Conservation (phyloP, 2,329 filamentous ascomycete genomes). For the Alternaria novae-zelandiae region DNA sequence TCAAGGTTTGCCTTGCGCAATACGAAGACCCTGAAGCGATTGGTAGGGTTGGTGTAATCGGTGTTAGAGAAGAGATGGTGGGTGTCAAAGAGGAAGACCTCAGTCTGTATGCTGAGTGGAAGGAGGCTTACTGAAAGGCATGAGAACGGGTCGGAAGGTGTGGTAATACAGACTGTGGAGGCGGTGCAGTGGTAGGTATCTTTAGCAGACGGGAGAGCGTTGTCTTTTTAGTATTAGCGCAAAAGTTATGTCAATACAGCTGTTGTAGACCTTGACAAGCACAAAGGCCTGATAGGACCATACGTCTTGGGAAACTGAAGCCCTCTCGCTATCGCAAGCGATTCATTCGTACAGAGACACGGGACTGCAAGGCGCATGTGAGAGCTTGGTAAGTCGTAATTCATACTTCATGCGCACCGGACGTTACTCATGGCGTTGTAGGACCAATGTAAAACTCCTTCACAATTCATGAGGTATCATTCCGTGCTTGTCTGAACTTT, state of each 20-base stretch:
- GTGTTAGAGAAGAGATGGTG: conserved; percentile 75
- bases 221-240: neutral
- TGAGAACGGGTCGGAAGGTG: neutral
- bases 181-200: neutral
- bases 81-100: conserved; percentile 59
- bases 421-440: neutral
- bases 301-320: neutral
- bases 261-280: neutral
- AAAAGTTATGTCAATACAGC: neutral
- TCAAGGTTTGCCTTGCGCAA: conserved; percentile 67
- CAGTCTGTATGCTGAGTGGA: conserved; percentile 51
- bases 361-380: neutral
- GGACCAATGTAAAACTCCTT: conserved; percentile 6
- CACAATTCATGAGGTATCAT: conserved; percentile 22
- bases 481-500: conserved; percentile 45
- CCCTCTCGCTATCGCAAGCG: neutral
- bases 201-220: neutral
- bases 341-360: neutral
- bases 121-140: conserved; percentile 10
- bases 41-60: conserved; percentile 69
- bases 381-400: neutral
- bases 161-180: neutral
- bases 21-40: conserved; percentile 63
- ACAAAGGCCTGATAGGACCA: neutral
- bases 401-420: neutral